Evolutionary conservation across 495 filamentous ascomycete genomes (phyloP).

Genomic region (Penicillium angulare): DNA sequence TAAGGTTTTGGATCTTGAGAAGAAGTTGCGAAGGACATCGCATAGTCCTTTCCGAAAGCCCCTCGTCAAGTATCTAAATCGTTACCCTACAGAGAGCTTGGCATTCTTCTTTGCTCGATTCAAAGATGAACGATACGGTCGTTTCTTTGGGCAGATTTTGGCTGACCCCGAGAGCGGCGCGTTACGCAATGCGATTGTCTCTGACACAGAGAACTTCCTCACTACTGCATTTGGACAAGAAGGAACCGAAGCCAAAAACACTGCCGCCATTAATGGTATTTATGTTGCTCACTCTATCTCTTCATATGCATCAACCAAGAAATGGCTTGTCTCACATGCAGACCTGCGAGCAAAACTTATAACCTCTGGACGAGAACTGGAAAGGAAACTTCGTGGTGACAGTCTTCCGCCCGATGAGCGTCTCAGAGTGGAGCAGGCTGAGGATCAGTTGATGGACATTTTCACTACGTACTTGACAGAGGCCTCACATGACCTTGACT

Average conservation of each 20-base stretch:
- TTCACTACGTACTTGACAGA: constrained; percentile 74
- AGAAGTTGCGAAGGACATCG: constrained; percentile 82
- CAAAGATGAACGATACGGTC: constrained; percentile 79
- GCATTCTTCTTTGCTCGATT: constrained; percentile 70
- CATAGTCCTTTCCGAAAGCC: constrained; percentile 90
- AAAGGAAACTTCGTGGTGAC: constrained; percentile 66
- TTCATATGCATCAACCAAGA: constrained; percentile 46
- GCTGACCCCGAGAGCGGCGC: constrained; percentile 69
- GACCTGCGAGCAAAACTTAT: constrained; percentile 70
- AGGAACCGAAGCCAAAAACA: constrained; percentile 59
- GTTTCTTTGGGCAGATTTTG: constrained; percentile 93
- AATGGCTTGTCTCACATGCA: constrained; percentile 77
- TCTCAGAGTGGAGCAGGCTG: constrained; percentile 83
- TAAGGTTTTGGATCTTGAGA: constrained; percentile 84
- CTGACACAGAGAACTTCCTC: constrained; percentile 68
- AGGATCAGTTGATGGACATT: constrained; percentile 83
- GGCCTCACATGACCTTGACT: constrained; percentile 76
- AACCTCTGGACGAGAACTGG: constrained; percentile 66
- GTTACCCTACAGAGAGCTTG: constrained; percentile 87
- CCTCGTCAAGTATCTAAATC: constrained; percentile 90
- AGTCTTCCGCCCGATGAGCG: constrained; percentile 67
- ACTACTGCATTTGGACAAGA: constrained; percentile 60
- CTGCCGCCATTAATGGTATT: constrained; percentile 82
- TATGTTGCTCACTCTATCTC: constrained; percentile 77
- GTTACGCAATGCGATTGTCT: constrained; percentile 69